Evolutionary conservation across 345 rosid genomes (phyloP), one percentile per base, ranked within the genome.

Genomic region (Pugionium cornutum): DNA sequence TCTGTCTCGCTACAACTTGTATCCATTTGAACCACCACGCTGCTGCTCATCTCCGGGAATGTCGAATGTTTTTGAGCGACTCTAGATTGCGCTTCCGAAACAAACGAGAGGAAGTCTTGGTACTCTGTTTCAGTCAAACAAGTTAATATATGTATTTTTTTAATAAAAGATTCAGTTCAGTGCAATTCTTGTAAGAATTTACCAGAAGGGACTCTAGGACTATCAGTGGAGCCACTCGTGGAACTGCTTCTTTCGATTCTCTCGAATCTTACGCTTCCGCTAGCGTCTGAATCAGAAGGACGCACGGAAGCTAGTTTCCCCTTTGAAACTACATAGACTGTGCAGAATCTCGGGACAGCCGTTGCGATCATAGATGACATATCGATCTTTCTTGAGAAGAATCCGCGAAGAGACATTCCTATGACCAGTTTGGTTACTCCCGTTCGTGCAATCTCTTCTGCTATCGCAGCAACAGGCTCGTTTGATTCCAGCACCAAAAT

Each of bases 271-370:
- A 45, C 58, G 72, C 85, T 83, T 64, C 67, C 76, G 32, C 54
- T 82, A 27, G 84, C 54, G 64, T 82, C 95, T 49, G 69, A 74
- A 53, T 86, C 82, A 27, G 96, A 84, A 50, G 94, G 94, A 39
- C 97, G 87, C 59, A 92, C 78, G 0, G 96, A 86, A 68, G 82
- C 66, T 64, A 92, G 59, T 67, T 89, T 86, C 58, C 89, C 95
- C 66, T 84, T 85, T 2, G 89, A 89, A 72, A 89, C 78, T 10
- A 81, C 89, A 62, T 80, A 92, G 35, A 92, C 86, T 0, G 94
- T 87, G 55, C 98, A 92, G 71, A 80, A 86, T 55, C 75, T 80
- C 2, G 97, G 97, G 30, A 76, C 75, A 59, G 76, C 70, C 0
- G 60, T 75, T 0, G 98, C 82, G 43, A 92, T 88, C 82, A 83